Conservation (phyloP, 2,329 filamentous ascomycete genomes). For the Alternaria gansuensis region DNA sequence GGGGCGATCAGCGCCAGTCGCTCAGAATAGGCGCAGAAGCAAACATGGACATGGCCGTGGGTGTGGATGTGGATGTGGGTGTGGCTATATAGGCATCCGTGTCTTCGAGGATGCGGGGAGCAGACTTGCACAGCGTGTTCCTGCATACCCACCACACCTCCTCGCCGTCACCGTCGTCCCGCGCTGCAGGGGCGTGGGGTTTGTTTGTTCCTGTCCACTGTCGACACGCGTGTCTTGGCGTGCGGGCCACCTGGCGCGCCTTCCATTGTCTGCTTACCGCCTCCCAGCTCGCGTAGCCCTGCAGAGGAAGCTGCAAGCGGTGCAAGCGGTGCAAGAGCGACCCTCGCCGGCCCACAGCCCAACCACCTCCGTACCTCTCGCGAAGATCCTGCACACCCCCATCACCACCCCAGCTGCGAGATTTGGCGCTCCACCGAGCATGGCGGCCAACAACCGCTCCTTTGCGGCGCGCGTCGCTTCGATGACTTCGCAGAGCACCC, state of each 20-base stretch:
- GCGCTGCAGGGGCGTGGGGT: constrained; percentile 4
- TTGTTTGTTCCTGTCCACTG: constrained; percentile 3
- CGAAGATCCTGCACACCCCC: constrained; percentile 22
- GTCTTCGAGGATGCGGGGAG: not conserved
- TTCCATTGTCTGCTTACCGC: constrained; percentile 16
- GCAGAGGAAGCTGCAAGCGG: constrained; percentile 14
- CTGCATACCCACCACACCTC: not conserved
- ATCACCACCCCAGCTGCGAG: constrained; percentile 32
- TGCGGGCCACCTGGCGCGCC: constrained; percentile 16
- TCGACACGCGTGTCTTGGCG: constrained; percentile 15
- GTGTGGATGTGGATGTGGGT: not conserved
- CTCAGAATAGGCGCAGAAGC: not conserved
- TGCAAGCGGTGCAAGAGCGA: constrained; percentile 14
- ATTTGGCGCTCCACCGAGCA: constrained; percentile 28
- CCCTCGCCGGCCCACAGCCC: constrained; percentile 18
- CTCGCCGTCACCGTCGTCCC: constrained; percentile 4
- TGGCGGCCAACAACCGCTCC: constrained; percentile 48
- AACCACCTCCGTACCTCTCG: constrained; percentile 12
- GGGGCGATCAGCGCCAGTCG: constrained; percentile 2
- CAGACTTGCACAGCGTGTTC: not conserved
- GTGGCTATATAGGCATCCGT: not conserved
- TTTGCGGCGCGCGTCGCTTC: constrained; percentile 53
- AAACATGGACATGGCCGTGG: not conserved
- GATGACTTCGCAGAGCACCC: constrained; percentile 63
- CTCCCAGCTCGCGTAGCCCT: constrained; percentile 18